Conservation (phyloP, 805 yeast genomes). For the Kregervanrija delftensis region DNA sequence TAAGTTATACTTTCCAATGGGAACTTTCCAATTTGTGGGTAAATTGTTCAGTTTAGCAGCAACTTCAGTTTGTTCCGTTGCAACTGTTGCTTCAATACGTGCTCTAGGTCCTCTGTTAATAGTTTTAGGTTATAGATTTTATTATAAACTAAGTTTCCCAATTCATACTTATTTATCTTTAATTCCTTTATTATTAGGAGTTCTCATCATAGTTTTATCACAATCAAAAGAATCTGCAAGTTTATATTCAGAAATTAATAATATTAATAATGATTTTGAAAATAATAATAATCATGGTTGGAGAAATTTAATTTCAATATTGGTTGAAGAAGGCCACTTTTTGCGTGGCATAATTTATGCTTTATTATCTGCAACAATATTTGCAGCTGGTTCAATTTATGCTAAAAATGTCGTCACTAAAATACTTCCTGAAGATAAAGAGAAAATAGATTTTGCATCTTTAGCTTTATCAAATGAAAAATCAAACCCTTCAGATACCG, state of each 20-base stretch:
- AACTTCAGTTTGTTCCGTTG: constrained; percentile 56
- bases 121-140: constrained; percentile 46
- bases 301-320: constrained; percentile 3
- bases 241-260: too few species aligned
- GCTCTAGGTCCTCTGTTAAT: constrained; percentile 60
- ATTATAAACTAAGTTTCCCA: constrained; percentile 46
- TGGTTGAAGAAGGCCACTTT: neutral
- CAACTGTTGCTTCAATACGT: constrained; percentile 66
- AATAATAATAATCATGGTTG: neutral
- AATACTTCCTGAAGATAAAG: constrained; percentile 8
- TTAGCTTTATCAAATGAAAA: constrained; percentile 1
- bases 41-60: constrained; percentile 58
- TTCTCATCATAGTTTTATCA: constrained; percentile 38
- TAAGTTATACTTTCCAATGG: constrained; percentile 52
- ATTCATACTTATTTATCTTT: constrained; percentile 44
- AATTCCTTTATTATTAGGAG: constrained; percentile 47
- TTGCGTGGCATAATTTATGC: constrained; percentile 61
- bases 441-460: constrained; percentile 2
- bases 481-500: neutral
- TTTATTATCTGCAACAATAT: constrained; percentile 58
- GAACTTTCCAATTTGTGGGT: constrained; percentile 59
- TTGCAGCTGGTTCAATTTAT: constrained; percentile 82
- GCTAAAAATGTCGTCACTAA: constrained; percentile 73
- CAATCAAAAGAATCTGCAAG: constrained; percentile 12
- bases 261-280: neutral